phyloP scores from a whole-genome alignment of 1,284 basidiomycete genomes.

The Amylostereum chailletii region DNA sequence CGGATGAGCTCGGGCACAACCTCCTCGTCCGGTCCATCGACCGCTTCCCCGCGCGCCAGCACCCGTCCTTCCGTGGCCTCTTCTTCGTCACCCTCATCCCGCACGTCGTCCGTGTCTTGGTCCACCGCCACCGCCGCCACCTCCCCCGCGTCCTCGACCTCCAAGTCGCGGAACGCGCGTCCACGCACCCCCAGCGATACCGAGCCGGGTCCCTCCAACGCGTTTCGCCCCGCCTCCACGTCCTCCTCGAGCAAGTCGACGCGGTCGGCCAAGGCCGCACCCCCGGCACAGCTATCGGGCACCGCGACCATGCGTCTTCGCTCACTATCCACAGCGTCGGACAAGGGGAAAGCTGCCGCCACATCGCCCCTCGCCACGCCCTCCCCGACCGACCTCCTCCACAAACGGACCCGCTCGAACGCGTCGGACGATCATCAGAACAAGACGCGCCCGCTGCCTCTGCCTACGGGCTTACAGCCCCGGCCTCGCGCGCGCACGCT shows the following conservation, averaged over 20 bases:
- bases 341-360: slow-evolving; percentile 1
- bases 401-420: slow-evolving; percentile 2
- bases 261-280: not conserved
- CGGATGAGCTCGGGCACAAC: not conserved
- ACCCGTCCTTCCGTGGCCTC: not conserved
- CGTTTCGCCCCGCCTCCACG: not conserved
- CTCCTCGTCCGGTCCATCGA: not conserved
- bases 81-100: slow-evolving; percentile 1
- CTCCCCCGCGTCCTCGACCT: not conserved
- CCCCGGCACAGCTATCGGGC: slow-evolving; percentile 1
- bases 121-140: not conserved
- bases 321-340: slow-evolving; percentile 4
- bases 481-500: not conserved
- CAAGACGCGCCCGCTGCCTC: not conserved
- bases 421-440: not conserved
- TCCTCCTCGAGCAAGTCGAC: not conserved
- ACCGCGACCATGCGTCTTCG: slow-evolving; percentile 4
- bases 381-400: not conserved
- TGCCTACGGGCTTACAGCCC: not conserved
- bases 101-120: not conserved
- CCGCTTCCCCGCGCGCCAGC: not conserved
- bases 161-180: not conserved
- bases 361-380: not conserved
- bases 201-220: not conserved
- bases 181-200: not conserved